Conservation (phyloP, 495 filamentous ascomycete species). For the Hyphodiscus hymeniophilus region DNA sequence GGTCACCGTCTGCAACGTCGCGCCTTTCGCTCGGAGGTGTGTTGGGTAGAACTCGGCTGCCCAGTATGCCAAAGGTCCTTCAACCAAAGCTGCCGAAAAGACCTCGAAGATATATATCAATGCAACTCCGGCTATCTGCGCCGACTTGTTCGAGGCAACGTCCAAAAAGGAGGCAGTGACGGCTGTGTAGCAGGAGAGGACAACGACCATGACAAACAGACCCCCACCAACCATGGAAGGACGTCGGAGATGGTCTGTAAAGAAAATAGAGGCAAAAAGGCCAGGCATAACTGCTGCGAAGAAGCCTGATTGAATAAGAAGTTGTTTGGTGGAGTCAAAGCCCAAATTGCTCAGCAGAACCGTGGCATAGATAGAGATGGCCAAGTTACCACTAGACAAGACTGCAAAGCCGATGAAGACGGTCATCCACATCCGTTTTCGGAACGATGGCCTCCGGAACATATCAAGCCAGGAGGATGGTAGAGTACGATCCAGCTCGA, state of each 20-base stretch:
- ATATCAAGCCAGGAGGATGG: slow-evolving; percentile 17
- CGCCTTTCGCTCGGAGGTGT: not conserved
- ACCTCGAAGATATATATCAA: not conserved
- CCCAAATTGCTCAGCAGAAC: not conserved
- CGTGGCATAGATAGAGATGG: not conserved
- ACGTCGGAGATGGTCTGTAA: not conserved
- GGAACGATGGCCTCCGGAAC: slow-evolving; percentile 21
- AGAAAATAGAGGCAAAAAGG: not conserved
- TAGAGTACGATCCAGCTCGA: slow-evolving; percentile 21
- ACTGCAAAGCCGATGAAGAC: not conserved
- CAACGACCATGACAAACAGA: not conserved
- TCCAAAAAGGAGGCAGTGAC: not conserved
- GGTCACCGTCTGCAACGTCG: not conserved
- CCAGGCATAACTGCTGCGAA: not conserved
- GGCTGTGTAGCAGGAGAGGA: not conserved
- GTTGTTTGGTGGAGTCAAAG: not conserved
- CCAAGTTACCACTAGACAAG: not conserved
- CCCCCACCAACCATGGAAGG: not conserved
- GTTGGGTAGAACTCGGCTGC: not conserved
- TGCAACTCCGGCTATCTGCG: not conserved
- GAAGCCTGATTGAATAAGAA: not conserved
- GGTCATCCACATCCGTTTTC: slow-evolving; percentile 11
- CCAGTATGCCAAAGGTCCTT: not conserved
- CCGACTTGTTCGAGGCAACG: not conserved
- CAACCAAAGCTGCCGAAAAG: not conserved